Base-by-base conservation (phyloP, 2,329 filamentous ascomycete species). In the Aureobasidium namibiae region DNA sequence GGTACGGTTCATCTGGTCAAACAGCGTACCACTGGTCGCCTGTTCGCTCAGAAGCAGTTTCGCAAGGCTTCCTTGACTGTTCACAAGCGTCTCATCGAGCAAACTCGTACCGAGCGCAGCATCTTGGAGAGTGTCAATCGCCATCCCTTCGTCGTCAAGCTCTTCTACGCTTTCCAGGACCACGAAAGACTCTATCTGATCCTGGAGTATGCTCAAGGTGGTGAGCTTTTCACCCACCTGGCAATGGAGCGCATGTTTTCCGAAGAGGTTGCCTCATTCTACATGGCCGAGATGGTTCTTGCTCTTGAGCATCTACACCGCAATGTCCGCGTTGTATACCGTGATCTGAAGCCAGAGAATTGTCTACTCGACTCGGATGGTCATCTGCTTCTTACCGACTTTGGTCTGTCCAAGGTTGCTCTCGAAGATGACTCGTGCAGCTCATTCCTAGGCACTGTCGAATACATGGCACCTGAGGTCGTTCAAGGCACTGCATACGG, bases 401-500 rank as follows among this genome's bases (percentile, higher is more conserved):
- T 99, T 71, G 94, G 94, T 4, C 82, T 99, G 18, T 95, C 90
- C 75, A 99, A 99, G 75, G 94, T 97, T 33, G 87, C 92, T 0
- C 82, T 94, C 16, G 86, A 91, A 60, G 85, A 83, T 58, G 80
- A 80, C 64, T 80, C 79, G 33, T 96, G 92, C 79, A 90, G 91
- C 74, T 96, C 90, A 42, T 88, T 96, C 65, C 84, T 96, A 10
- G 94, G 94, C 53, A 99, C 94, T 0, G 87, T 96, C 61, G 94
- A 97, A 72, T 99, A 99, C 80, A 99, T 99, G 94, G 95, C 94
- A 0, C 94, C 94, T 0, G 94, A 99, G 75, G 89, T 99, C 54
- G 85, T 99, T 62, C 82, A 86, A 63, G 92, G 91, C 62, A 86
- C 89, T 64, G 86, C 89, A 65, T 99, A 99, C 72, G 92, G 92